phyloP scores from a whole-genome alignment of 2,329 filamentous ascomycete species.

The Tolypocladium paradoxum region DNA sequence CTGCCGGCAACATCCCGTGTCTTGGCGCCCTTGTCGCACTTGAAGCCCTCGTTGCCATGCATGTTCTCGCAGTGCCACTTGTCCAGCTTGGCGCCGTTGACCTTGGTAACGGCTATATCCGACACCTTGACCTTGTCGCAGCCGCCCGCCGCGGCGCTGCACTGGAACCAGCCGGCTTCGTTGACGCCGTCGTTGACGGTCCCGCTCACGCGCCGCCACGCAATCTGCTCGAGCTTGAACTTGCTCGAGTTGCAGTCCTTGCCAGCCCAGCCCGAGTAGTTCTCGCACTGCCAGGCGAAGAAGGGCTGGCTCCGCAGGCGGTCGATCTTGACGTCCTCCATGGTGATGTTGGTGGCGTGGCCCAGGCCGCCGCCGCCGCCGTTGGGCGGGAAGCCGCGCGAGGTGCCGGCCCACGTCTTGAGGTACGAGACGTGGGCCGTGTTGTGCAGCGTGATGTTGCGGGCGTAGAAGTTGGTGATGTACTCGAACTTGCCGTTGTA shows the following conservation, averaged over 20 bases:
- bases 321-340: conserved; percentile 19
- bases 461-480: conserved; percentile 36
- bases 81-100: conserved; percentile 7
- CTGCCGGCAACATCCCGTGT: fast-evolving
- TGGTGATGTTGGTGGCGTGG: conserved; percentile 18
- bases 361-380: conserved; percentile 46
- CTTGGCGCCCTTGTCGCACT: conserved; percentile 4
- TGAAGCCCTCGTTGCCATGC: conserved; percentile 11
- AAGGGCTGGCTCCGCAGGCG: conserved; percentile 17
- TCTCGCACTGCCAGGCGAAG: conserved; percentile 24
- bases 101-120: conserved; percentile 11
- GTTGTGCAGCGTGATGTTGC: conserved; percentile 34
- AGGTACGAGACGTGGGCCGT: conserved; percentile 40
- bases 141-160: conserved; percentile 19
- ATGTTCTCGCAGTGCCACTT: conserved; percentile 19
- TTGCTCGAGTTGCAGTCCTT: conserved; percentile 22
- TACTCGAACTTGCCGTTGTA: conserved; percentile 36
- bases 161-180: conserved; percentile 17
- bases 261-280: conserved; percentile 21
- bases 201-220: conserved; percentile 16
- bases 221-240: conserved; percentile 18
- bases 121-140: conserved; percentile 18
- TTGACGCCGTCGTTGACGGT: conserved; percentile 14
- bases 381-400: conserved; percentile 41
- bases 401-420: conserved; percentile 48